phyloP scores from a whole-genome alignment of 108 stramenopile species.

The Poteriospumella lacustris region DNA sequence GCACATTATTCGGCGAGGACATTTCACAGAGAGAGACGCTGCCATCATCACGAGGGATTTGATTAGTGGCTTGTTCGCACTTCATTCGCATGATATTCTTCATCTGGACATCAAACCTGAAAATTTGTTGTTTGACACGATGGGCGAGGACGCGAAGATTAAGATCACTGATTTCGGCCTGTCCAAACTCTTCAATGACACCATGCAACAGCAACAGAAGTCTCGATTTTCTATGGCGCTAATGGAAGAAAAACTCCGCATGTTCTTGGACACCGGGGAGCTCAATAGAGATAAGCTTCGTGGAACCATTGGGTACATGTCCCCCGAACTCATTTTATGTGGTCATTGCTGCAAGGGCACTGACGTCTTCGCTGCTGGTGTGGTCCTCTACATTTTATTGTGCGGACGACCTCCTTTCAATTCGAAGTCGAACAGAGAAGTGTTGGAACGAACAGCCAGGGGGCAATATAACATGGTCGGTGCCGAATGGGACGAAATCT shows the following conservation, averaged over 20 bases:
- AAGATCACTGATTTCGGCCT: constrained; percentile 35
- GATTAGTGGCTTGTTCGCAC: constrained; percentile 20
- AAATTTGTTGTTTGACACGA: constrained; percentile 26
- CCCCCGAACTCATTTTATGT: constrained; percentile 28
- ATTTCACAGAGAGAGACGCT: constrained; percentile 29
- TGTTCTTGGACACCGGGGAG: background rate
- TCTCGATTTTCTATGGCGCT: background rate
- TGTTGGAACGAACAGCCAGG: constrained; percentile 12
- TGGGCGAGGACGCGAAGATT: constrained; percentile 4
- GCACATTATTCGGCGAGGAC: constrained; percentile 47
- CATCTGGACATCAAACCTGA: constrained; percentile 39
- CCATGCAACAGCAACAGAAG: background rate
- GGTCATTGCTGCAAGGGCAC: constrained; percentile 12
- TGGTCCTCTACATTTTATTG: constrained; percentile 31
- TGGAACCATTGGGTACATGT: constrained; percentile 38
- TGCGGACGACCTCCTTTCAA: constrained; percentile 30
- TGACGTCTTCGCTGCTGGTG: constrained; percentile 31
- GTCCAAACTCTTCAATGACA: constrained; percentile 7
- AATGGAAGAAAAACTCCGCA: background rate
- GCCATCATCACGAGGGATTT: constrained; percentile 11
- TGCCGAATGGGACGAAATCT: constrained; percentile 30
- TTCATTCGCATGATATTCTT: constrained; percentile 34
- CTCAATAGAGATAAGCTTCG: constrained; percentile 10
- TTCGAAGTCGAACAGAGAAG: constrained; percentile 5
- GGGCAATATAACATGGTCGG: constrained; percentile 30